Evolutionary conservation across 2,329 filamentous ascomycete genomes (phyloP), one percentile per base, ranked within the genome.

Genomic region (Bipolaris oryzae): DNA sequence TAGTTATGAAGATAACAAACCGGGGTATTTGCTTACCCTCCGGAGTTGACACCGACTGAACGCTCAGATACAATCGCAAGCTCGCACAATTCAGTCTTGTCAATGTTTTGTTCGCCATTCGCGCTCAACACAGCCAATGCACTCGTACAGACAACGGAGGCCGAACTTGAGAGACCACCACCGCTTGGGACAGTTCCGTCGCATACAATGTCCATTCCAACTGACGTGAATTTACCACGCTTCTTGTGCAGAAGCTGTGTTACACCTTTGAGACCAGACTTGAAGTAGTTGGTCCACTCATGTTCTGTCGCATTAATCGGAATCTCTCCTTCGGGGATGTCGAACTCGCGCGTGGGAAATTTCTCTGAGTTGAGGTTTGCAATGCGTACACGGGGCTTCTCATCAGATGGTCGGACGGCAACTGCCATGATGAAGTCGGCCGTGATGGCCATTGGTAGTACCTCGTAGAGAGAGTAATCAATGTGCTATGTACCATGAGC

Each of bases 261-360:
- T 0, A 94, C 94, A 28, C 93, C 95, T 34, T 86, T 82, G 47
- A 98, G 81, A 0, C 95, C 95, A 51, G 92, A 91, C 80, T 95
- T 96, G 85, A 99, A 98, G 82, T 99, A 99, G 76, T 98, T 99
- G 55, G 92, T 90, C 95, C 95, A 99, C 78, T 97, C 92, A 64
- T 96, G 90, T 66, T 89, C 85, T 16, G 87, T 87, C 7, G 91
- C 85, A 76, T 98, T 92, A 68, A 99, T 96, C 10, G 78, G 73
- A 15, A 82, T 77, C n/a, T 80, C 78, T 42, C 80, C 80, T 51
- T 80, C 77, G 2, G 89, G 85, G 7, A 97, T 83, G 43, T 87
- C 83, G 73, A 97, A 96, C 66, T 90, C 86, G 63, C 86, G 85
- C 1, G 87, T 77, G 1, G 90, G 84, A 74, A 96, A 99, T 75